These are phyloP conservation scores for Vachellia pachyceras DNA, from an alignment of 306 rosid species.

Conservation along the genomic window DNA sequence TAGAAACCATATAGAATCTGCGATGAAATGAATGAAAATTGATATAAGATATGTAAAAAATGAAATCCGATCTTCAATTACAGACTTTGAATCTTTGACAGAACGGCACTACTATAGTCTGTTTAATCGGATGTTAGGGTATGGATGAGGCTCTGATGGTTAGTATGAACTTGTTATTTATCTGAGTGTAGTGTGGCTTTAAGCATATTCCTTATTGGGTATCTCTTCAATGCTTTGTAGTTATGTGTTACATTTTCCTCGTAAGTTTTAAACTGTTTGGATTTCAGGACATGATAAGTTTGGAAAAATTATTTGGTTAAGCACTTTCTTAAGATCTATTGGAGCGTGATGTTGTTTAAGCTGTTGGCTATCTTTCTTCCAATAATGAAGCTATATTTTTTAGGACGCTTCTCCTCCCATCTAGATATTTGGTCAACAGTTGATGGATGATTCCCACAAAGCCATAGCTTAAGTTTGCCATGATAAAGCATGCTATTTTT, in stretches of 20 bases:
- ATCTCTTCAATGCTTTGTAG: background rate
- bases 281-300: background rate
- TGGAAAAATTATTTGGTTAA: background rate
- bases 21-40: background rate
- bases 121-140: background rate
- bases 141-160: background rate
- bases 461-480: too few relatives aligned
- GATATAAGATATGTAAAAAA: background rate
- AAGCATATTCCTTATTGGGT: background rate
- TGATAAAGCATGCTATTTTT: background rate
- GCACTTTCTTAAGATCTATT: background rate
- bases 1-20: background rate
- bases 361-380: background rate
- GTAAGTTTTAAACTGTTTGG: background rate
- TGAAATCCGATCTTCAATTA: background rate
- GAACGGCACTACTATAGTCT: background rate
- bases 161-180: background rate
- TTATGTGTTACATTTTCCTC: background rate
- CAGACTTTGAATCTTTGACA: background rate
- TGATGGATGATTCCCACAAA: background rate
- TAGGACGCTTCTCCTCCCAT: background rate
- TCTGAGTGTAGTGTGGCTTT: background rate
- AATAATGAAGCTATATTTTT: background rate
- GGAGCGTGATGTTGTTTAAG: background rate
- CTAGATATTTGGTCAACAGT: background rate